Evolutionary conservation across 192 early-diverging fungal genomes (phyloP).

Genomic region (Backusella mclennaniae): DNA sequence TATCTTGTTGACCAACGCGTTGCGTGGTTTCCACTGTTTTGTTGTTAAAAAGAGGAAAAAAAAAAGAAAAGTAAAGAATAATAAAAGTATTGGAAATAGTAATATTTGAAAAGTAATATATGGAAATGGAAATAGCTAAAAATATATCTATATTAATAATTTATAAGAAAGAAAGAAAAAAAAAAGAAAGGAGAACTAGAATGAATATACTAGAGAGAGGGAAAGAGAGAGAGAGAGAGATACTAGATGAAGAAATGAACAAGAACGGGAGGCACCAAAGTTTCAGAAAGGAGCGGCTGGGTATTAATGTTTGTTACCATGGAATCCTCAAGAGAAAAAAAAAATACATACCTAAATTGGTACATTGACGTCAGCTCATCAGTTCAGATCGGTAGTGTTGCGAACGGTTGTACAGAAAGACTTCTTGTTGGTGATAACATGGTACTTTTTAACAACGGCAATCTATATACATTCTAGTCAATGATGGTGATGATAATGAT

Average conservation of each 20-base stretch:
- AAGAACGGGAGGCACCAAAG: slow-evolving; percentile 2
- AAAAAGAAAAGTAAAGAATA: not conserved
- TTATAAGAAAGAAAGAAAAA: not conserved
- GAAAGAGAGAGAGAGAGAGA: not conserved
- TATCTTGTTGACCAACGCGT: slow-evolving; percentile 8
- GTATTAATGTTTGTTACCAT: not conserved
- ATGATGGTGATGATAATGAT: not conserved
- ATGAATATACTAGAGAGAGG: not conserved
- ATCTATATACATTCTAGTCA: not conserved
- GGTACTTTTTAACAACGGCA: not conserved
- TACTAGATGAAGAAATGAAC: not conserved
- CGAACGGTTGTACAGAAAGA: not conserved
- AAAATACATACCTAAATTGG: not conserved
- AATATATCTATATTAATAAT: not conserved
- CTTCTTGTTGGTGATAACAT: not conserved
- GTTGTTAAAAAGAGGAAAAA: not conserved
- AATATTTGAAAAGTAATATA: not conserved
- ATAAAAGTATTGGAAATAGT: not conserved
- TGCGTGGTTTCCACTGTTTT: not conserved
- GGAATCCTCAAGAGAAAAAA: slow-evolving; percentile 1
- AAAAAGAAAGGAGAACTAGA: not conserved
- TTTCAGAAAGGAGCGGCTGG: slow-evolving; percentile 3
- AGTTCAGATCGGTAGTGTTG: not conserved
- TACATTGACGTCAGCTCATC: slow-evolving; percentile 6
- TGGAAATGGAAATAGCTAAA: not conserved